A percentile compares a stretch with the other conserved stretches of the same genome.
Evolutionary conservation across 2,329 filamentous ascomycete species (phyloP).

Genomic region (Pseudogymnoascus verrucosus): DNA sequence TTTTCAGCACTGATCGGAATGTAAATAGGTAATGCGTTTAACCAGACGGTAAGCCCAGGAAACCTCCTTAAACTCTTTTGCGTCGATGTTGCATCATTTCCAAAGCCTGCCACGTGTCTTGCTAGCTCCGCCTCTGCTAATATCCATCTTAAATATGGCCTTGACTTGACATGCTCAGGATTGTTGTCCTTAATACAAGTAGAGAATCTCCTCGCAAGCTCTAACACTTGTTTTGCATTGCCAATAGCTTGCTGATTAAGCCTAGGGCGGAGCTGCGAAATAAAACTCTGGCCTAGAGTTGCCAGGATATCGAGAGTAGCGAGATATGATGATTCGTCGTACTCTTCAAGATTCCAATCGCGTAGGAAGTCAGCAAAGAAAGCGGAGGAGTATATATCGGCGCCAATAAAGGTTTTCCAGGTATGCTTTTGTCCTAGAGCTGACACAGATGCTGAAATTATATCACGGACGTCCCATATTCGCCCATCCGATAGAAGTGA

Average conservation of each 20-base stretch:
- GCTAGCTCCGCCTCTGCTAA: not conserved
- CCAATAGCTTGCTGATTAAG: not conserved
- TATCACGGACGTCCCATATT: not conserved
- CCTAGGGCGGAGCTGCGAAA: not conserved
- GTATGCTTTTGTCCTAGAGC: not conserved
- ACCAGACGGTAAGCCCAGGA: not conserved
- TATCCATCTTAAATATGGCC: not conserved
- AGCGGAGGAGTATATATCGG: not conserved
- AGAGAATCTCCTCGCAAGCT: not conserved
- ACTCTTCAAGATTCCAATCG: not conserved
- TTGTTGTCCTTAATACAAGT: not conserved
- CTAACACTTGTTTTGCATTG: not conserved
- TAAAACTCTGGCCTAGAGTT: not conserved
- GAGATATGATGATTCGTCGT: not conserved
- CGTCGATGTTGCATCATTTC: not conserved
- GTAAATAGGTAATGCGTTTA: not conserved
- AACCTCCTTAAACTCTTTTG: not conserved
- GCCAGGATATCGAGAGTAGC: not conserved
- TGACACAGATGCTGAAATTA: not conserved
- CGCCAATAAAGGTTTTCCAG: not conserved
- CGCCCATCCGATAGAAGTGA: not conserved
- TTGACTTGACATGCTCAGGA: not conserved
- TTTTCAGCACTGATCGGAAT: not conserved
- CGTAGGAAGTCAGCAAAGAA: not conserved
- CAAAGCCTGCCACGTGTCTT: not conserved